These are phyloP conservation scores for Aspergillus sp. DNA, from an alignment of 2,329 filamentous ascomycete genomes.

Conservation along the genomic window DNA sequence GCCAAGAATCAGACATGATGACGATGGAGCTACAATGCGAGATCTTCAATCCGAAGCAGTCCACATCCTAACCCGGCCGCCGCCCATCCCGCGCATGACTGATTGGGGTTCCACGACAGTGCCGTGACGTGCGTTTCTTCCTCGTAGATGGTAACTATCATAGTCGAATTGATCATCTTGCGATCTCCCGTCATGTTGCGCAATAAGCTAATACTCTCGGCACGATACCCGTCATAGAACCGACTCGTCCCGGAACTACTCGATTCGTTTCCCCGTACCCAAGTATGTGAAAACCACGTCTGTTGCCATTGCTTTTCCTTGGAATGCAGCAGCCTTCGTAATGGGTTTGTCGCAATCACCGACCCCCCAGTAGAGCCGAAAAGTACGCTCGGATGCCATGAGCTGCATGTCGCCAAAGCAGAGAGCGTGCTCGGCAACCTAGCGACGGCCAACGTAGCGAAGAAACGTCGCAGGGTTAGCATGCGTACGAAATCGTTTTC, in stretches of 20 bases:
- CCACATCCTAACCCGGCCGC: conserved; percentile 67
- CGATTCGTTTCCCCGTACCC: conserved; percentile 36
- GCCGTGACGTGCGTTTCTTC: conserved; percentile 62
- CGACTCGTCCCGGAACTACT: conserved; percentile 38
- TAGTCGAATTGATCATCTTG: conserved; percentile 32
- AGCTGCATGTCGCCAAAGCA: conserved; percentile 34
- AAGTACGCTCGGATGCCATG: conserved; percentile 55
- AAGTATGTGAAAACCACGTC: conserved; percentile 60
- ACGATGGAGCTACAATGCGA: conserved; percentile 45
- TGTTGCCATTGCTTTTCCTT: conserved; percentile 56
- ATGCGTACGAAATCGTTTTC: conserved; percentile 54
- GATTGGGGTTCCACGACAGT: conserved; percentile 68
- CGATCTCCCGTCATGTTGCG: conserved; percentile 32
- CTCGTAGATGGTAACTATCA: conserved; percentile 55
- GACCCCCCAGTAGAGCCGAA: conserved; percentile 54
- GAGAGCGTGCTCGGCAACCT: conserved; percentile 42
- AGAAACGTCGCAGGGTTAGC: conserved; percentile 54
- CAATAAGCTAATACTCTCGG: conserved; percentile 36
- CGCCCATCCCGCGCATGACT: conserved; percentile 65
- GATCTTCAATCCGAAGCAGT: conserved; percentile 64
- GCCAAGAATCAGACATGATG: not conserved
- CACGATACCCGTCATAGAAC: conserved; percentile 47
- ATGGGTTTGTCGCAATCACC: conserved; percentile 52
- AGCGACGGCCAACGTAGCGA: conserved; percentile 50
- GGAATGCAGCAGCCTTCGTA: conserved; percentile 50